Percentiles rank a stretch among this genome's conserved stretches.
Conservation (phyloP, 208 protist species). For the Trypanosoma grayi region DNA sequence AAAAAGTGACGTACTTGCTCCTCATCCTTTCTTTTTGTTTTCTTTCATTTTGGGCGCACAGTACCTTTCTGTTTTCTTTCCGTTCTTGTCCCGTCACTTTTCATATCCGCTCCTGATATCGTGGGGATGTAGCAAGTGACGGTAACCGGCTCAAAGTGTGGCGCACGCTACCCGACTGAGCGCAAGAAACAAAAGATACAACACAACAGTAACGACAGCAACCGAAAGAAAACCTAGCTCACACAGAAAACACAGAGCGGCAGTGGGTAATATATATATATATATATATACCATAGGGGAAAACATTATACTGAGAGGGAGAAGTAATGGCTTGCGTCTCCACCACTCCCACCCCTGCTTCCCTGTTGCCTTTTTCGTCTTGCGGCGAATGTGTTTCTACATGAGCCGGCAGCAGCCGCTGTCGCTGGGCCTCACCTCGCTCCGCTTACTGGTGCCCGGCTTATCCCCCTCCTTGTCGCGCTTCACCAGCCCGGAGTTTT, state of each 20-base stretch:
- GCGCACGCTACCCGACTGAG: neutral
- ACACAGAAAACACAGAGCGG: neutral
- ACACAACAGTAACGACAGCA: neutral
- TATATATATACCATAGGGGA: neutral
- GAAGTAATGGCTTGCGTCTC: no score
- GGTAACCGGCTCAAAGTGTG: no score
- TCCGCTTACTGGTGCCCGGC: neutral
- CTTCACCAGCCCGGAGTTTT: neutral
- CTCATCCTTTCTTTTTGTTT: constrained; percentile 6
- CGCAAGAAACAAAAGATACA: neutral
- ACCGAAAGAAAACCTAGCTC: neutral
- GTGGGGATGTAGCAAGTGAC: no score
- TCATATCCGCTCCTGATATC: neutral
- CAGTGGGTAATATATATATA: neutral
- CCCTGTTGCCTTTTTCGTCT: no score
- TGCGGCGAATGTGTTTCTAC: no score
- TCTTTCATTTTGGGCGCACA: neutral
- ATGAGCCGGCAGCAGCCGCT: constrained; percentile 45
- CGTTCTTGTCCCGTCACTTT: constrained; percentile 1
- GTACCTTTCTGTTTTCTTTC: constrained; percentile 4
- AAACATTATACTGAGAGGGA: no score
- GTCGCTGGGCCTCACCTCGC: neutral
- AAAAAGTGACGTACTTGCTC: neutral
- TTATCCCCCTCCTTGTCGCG: constrained; percentile 6
- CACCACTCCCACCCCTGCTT: no score